Evolutionary conservation across 148 eudicot species (phyloP).

Genomic region (Fagopyrum tataricum): DNA sequence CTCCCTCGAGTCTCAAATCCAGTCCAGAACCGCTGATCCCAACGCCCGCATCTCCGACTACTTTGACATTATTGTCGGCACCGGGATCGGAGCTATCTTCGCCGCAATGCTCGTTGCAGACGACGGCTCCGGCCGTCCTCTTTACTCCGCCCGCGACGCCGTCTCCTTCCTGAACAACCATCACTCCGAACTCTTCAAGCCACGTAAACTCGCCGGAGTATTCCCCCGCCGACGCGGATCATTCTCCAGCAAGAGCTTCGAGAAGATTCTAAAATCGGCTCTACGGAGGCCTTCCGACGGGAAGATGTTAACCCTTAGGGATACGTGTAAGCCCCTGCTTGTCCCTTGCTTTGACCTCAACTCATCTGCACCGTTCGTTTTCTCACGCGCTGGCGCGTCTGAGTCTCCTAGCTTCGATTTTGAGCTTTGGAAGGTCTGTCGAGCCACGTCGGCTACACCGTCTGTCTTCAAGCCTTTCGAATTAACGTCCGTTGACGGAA

Average conservation of each 20-base stretch:
- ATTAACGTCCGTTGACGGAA: slow-evolving; percentile 37
- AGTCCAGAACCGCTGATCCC: slow-evolving; percentile 41
- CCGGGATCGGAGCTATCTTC: slow-evolving; percentile 63
- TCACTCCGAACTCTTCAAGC: slow-evolving; percentile 30
- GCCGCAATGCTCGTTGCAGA: slow-evolving; percentile 56
- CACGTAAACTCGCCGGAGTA: slow-evolving; percentile 18
- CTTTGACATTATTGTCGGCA: slow-evolving; percentile 64
- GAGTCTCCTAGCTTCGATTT: slow-evolving; percentile 43
- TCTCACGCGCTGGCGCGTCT: slow-evolving; percentile 71
- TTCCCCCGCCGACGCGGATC: slow-evolving; percentile 28
- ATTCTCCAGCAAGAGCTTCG: slow-evolving; percentile 49
- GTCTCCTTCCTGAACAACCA: slow-evolving; percentile 31
- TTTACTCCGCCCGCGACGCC: slow-evolving; percentile 47
- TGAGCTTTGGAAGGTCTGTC: slow-evolving; percentile 67
- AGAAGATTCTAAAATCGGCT: slow-evolving; percentile 28
- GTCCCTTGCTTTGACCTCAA: slow-evolving; percentile 57
- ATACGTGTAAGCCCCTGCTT: slow-evolving; percentile 67
- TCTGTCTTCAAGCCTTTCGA: slow-evolving; percentile 41
- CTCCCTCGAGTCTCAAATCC: slow-evolving; percentile 64
- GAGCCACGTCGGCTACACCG: slow-evolving; percentile 60
- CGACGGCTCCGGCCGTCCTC: slow-evolving; percentile 50
- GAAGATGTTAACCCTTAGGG: slow-evolving; percentile 42
- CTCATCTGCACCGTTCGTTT: slow-evolving; percentile 64
- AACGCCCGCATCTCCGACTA: slow-evolving; percentile 43
- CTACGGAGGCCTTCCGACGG: slow-evolving; percentile 5